These are phyloP conservation scores for Arxiozyma heterogenica DNA, from an alignment of 1,139 yeast genomes.

Conservation along the genomic window DNA sequence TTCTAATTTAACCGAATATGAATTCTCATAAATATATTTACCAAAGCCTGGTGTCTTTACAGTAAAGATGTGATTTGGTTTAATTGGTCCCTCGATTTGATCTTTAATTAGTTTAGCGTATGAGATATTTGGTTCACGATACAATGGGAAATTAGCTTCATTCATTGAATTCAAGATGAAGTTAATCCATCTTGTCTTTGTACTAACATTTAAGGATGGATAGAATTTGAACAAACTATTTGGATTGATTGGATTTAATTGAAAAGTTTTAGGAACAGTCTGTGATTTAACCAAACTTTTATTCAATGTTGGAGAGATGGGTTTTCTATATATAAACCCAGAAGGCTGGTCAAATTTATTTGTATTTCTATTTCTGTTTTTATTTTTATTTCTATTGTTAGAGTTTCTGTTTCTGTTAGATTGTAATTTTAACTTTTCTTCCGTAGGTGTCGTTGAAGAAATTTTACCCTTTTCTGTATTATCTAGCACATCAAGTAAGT, in stretches of 20 bases:
- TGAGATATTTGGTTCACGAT: slow-evolving; percentile 13
- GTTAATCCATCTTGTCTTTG: slow-evolving; percentile 14
- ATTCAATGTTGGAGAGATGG: background rate
- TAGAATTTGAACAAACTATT: slow-evolving; percentile 19
- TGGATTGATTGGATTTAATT: slow-evolving; percentile 21
- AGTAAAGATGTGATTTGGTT: slow-evolving; percentile 2
- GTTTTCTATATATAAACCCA: slow-evolving; percentile 1
- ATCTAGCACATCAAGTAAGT: slow-evolving; percentile 2
- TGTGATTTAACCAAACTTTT: slow-evolving; percentile 1
- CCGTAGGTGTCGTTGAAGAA: background rate
- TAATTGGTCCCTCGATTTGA: background rate
- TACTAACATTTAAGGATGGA: slow-evolving; percentile 14
- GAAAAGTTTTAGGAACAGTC: slow-evolving; percentile 9
- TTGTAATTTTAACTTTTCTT: background rate
- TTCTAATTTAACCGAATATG: slow-evolving; percentile 12
- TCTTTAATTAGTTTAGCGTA: slow-evolving; percentile 5
- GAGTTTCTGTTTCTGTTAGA: background rate
- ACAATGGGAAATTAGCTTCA: slow-evolving; percentile 20
- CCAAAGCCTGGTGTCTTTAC: slow-evolving; percentile 13
- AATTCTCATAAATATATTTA: slow-evolving; percentile 16
- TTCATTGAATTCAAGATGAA: slow-evolving; percentile 17
- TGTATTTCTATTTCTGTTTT: slow-evolving; percentile 1
- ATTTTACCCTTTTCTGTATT: background rate
- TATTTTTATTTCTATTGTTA: background rate
- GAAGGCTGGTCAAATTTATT: background rate